A percentile compares a stretch with the other conserved stretches of the same genome.
phyloP scores from a whole-genome alignment of 108 stramenopile species.

The Cylindrotheca closterium region DNA sequence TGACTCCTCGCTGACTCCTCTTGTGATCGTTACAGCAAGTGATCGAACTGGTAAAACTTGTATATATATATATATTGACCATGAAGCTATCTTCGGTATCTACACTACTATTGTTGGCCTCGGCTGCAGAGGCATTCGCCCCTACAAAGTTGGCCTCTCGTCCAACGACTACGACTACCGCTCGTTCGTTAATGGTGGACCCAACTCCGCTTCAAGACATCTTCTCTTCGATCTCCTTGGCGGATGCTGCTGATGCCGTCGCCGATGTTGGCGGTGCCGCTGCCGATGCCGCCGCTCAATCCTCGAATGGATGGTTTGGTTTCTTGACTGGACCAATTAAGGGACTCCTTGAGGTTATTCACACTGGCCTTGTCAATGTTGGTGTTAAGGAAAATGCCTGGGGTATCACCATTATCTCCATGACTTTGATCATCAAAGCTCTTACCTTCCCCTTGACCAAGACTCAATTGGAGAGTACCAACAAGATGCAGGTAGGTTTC shows the following conservation, averaged over 20 bases:
- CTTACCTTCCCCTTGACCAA: slow-evolving; percentile 92
- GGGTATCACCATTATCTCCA: slow-evolving; percentile 89
- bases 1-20: no score
- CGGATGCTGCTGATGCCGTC: slow-evolving; percentile 42
- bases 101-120: slow-evolving; percentile 13
- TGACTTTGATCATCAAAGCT: slow-evolving; percentile 90
- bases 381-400: slow-evolving; percentile 80
- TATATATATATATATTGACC: no score
- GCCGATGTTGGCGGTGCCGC: slow-evolving; percentile 28
- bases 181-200: slow-evolving; percentile 47
- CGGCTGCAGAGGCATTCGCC: slow-evolving; percentile 49
- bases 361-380: slow-evolving; percentile 46
- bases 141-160: slow-evolving; percentile 22
- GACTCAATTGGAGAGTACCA: slow-evolving; percentile 89
- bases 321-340: slow-evolving; percentile 78
- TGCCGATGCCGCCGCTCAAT: slow-evolving; percentile 31
- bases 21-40: no score
- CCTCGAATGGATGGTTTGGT: slow-evolving; percentile 89
- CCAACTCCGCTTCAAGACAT: slow-evolving; percentile 51
- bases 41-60: no score
- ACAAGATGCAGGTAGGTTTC: slow-evolving; percentile 89
- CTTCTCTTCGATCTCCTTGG: slow-evolving; percentile 56
- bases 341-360: slow-evolving; percentile 60
- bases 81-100: slow-evolving; percentile 32
- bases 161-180: slow-evolving; percentile 5